Evolutionary conservation across 2,329 filamentous ascomycete species (phyloP).

Genomic region (Ophiostoma montium): DNA sequence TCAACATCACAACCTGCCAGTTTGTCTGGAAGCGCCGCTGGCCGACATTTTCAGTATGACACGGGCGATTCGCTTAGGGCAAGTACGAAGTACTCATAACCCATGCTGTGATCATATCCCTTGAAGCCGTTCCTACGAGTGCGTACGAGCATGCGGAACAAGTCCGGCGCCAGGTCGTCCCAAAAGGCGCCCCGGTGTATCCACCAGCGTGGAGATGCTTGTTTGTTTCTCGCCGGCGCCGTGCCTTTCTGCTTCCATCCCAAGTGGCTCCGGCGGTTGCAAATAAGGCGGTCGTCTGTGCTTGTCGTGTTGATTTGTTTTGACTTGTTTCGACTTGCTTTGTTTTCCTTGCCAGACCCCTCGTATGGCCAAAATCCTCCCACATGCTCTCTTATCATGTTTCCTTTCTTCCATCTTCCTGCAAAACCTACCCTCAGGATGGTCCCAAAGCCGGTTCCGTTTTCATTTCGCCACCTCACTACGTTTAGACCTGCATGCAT

Average conservation of each 20-base stretch:
- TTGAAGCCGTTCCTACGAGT: too few species aligned
- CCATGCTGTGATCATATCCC: too few species aligned
- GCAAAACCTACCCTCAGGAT: constrained; percentile 18
- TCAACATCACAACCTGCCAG: too few species aligned
- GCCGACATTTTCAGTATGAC: too few species aligned
- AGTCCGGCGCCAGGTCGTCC: neutral
- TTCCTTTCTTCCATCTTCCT: neutral
- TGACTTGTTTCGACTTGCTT: too few species aligned
- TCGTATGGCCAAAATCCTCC: too few species aligned
- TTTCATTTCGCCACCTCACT: constrained; percentile 28
- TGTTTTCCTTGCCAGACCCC: neutral
- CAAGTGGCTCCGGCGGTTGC: constrained; percentile 3
- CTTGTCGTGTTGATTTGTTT: neutral
- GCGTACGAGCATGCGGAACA: too few species aligned
- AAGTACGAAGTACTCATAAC: too few species aligned
- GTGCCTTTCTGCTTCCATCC: neutral
- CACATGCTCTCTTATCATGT: neutral
- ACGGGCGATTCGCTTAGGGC: too few species aligned
- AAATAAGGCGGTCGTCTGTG: neutral
- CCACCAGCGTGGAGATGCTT: neutral
- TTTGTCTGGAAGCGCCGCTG: too few species aligned
- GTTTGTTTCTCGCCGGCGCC: constrained; percentile 5
- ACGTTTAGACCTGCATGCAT: constrained; percentile 26
- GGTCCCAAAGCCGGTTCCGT: constrained; percentile 20
- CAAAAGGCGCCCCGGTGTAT: constrained; percentile 1